Evolutionary conservation across 2,329 filamentous ascomycete genomes (phyloP), one percentile per base, ranked within the genome.

Genomic region (Rhytidhysteron rufulum): DNA sequence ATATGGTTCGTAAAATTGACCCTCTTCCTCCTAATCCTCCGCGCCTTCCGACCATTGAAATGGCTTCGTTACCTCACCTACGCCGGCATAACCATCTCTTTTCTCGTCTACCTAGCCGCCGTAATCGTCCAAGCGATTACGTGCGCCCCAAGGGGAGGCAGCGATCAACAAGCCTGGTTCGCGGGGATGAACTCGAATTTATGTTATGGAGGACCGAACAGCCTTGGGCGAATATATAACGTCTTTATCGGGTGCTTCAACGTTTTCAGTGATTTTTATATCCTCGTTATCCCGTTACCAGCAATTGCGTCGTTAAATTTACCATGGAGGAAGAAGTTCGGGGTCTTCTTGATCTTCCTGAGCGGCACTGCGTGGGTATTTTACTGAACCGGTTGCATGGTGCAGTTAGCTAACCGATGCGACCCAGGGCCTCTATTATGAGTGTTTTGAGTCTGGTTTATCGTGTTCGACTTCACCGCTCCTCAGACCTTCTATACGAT

Each of bases 211-310:
- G 16, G 20, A 10, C 13, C 20, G 9, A 11, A 15, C 6, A 20
- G 6, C 5, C 3, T 30, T 16, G 30, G 37, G 7, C 42, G 33
- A 21, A 32, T 1, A 5, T 10, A 25, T 15, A 37, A 32, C 17
- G 21, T 41, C 3, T 20, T 19, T 19, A 5, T 34, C 5, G 40
- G 40, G 5, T 34, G 25, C 5, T 16, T 42, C 34, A 42, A 39
- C 29, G 5, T 42, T 34, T 8, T 39, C 21, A 42, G 16, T 30
- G 40, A 42, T 27, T 5, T 42, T 15, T 42, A 42, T 30, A 6
- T 42, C 6, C 40, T 42, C 25, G 18, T 42, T 22, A 30, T 42
- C 16, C 40, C 40, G 17, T 17, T 44, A 2, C 42, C 42, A n/a
- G 42, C 39, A 5, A 21, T 44, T 5, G 6, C 5, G 2, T 41